A percentile compares a stretch with the other conserved stretches of the same genome.
phyloP scores from a whole-genome alignment of 352 stramenopile genomes.

The Globisporangium parvum region DNA sequence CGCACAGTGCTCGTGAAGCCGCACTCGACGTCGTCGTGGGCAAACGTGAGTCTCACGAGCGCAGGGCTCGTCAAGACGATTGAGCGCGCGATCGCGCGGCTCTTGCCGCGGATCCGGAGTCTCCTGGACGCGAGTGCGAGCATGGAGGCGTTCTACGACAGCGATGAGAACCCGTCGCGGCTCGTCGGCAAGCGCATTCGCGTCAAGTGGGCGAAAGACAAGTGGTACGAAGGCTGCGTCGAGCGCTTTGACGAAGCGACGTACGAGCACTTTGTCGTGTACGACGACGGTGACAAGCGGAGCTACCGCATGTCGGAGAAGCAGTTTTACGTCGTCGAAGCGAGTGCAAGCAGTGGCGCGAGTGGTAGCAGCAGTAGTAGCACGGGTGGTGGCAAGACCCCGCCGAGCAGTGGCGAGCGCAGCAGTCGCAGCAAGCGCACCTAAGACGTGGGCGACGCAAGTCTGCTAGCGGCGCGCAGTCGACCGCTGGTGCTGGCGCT shows the following conservation, averaged over 20 bases:
- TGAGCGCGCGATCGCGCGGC: conserved; percentile 49
- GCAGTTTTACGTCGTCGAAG: conserved; percentile 75
- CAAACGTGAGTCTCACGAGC: conserved; percentile 53
- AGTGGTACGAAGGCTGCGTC: conserved; percentile 83
- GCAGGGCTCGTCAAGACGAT: conserved; percentile 52
- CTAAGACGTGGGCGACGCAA: too few relatives aligned
- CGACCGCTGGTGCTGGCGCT: too few relatives aligned
- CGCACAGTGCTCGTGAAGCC: conserved; percentile 80
- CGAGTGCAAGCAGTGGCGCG: not conserved
- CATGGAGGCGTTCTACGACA: conserved; percentile 84
- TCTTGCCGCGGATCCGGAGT: conserved; percentile 49
- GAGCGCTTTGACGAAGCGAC: conserved; percentile 71
- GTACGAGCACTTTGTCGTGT: conserved; percentile 80
- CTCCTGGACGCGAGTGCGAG: conserved; percentile 34
- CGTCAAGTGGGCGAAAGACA: conserved; percentile 88
- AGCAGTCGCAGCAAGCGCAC: too few relatives aligned
- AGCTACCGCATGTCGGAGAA: conserved; percentile 89
- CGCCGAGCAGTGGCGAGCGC: not conserved
- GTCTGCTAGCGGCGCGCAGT: too few relatives aligned
- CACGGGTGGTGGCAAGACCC: not conserved
- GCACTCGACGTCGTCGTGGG: conserved; percentile 80
- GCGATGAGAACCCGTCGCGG: conserved; percentile 78
- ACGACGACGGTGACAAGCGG: conserved; percentile 84
- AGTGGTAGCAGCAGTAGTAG: conserved; percentile 6
- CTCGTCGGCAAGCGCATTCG: conserved; percentile 80